These are phyloP conservation scores for Rhamnella rubrinervis DNA, from an alignment of 331 rosid genomes.

Conservation along the genomic window DNA sequence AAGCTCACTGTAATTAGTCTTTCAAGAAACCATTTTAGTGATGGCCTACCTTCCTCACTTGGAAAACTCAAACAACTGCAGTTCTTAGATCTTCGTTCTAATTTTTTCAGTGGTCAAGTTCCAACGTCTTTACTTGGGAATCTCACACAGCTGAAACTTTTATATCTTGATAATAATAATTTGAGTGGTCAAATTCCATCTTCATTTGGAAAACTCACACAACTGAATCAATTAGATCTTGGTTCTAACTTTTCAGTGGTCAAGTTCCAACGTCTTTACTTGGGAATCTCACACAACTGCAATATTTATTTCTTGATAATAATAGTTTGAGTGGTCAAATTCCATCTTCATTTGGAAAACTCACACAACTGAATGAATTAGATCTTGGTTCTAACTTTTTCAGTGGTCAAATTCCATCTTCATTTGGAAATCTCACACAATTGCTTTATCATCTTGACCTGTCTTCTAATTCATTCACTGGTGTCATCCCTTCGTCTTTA, in stretches of 20 bases:
- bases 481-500: neutral
- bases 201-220: neutral
- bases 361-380: neutral
- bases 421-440: neutral
- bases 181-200: neutral
- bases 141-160: no score
- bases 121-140: no score
- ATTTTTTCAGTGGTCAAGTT: no score
- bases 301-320: no score
- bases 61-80: no score
- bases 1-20: no score
- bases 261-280: neutral
- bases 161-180: no score
- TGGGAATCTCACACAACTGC: no score
- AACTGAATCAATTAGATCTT: no score
- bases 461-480: neutral
- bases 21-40: neutral
- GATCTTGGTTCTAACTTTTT: no score
- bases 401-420: neutral
- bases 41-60: no score
- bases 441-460: neutral
- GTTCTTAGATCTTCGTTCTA: no score
- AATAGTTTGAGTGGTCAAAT: neutral
- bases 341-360: neutral
- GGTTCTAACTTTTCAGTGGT: neutral